Evolutionary conservation across 345 rosid species (phyloP).

Genomic region (Camelina hispida): DNA sequence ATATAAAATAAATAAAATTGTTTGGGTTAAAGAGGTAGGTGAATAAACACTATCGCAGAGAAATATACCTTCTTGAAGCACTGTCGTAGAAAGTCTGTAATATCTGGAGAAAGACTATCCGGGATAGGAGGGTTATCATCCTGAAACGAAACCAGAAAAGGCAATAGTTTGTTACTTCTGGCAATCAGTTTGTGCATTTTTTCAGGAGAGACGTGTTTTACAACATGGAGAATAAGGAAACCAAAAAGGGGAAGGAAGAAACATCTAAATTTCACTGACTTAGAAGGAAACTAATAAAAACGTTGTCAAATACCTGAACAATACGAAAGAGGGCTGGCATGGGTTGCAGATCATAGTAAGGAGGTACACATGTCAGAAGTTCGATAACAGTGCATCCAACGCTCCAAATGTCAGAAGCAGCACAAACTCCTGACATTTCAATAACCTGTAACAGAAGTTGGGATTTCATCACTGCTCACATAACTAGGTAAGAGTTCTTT

Average conservation of each 20-base stretch:
- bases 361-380: constrained; percentile 96
- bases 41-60: constrained; percentile 8
- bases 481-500: constrained; percentile 10
- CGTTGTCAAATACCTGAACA: constrained; percentile 74
- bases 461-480: constrained; percentile 1
- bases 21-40: constrained; percentile 16
- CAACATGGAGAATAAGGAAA: constrained; percentile 13
- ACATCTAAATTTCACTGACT: constrained; percentile 13
- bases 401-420: constrained; percentile 99
- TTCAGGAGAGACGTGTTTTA: constrained; percentile 10
- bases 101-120: constrained; percentile 92
- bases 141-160: constrained; percentile 47
- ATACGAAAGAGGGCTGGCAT: constrained; percentile 98
- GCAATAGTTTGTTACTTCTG: constrained; percentile 27
- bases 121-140: constrained; percentile 98
- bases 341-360: constrained; percentile 97
- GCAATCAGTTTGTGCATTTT: constrained; percentile 7
- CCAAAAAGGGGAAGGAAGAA: constrained; percentile 13
- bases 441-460: constrained; percentile 73
- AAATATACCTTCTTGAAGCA: constrained; percentile 93
- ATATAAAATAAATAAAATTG: constrained; percentile 1
- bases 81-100: constrained; percentile 91
- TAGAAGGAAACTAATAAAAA: constrained; percentile 11
- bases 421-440: constrained; percentile 99
- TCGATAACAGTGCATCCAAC: constrained; percentile 99